Conservation (phyloP, 257 asterid genomes). For the Galeopsis tetrahit region DNA sequence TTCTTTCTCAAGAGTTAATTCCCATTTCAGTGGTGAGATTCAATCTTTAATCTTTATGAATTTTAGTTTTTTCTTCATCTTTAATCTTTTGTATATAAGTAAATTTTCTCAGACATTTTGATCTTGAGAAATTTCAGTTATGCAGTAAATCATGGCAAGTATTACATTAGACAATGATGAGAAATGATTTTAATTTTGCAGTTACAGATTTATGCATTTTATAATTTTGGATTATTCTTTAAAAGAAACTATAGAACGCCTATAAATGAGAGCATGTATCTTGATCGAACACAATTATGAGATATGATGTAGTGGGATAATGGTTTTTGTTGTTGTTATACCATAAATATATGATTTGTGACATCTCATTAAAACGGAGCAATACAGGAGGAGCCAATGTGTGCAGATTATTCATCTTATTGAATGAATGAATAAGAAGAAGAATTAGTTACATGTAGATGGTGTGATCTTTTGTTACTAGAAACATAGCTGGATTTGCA, state of each 20-base stretch:
- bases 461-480: slow-evolving; percentile 9
- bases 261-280: neutral
- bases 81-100: neutral
- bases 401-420: slow-evolving; percentile 17
- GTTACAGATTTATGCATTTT: slow-evolving; percentile 13
- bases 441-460: neutral
- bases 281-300: neutral
- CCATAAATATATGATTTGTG: slow-evolving; percentile 19
- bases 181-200: neutral
- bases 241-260: neutral
- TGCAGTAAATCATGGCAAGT: slow-evolving; percentile 19
- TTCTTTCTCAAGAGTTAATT: slow-evolving; percentile 17
- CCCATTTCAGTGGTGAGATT: slow-evolving; percentile 28
- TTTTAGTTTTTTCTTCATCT: neutral
- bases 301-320: neutral
- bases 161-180: neutral
- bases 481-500: neutral
- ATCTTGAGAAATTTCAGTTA: neutral
- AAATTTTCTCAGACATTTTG: neutral
- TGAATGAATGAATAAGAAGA: slow-evolving; percentile 21
- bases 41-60: neutral
- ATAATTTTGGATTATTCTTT: neutral
- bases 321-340: neutral
- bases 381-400: slow-evolving; percentile 8
- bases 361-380: slow-evolving; percentile 12